These are phyloP conservation scores for Talaromyces adpressus DNA, from an alignment of 495 filamentous ascomycete genomes.

Conservation along the genomic window DNA sequence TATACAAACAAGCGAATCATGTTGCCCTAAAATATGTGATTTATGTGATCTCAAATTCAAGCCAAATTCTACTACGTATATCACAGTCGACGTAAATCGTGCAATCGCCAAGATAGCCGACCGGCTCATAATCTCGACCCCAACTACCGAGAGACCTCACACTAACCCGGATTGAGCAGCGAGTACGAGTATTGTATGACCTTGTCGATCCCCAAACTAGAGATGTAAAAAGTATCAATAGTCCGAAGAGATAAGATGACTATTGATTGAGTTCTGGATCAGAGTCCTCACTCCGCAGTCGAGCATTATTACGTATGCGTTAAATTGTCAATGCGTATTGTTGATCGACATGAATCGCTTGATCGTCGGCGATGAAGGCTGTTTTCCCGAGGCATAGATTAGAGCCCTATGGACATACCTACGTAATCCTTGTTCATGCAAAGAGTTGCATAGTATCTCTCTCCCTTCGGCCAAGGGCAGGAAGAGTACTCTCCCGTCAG, in stretches of 20 bases:
- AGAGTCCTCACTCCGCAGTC: background rate
- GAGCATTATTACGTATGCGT: background rate
- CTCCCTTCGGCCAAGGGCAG: too few species aligned
- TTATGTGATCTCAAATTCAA: background rate
- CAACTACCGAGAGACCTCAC: background rate
- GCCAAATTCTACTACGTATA: background rate
- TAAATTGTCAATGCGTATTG: background rate
- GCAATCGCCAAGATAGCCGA: background rate
- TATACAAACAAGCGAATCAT: background rate
- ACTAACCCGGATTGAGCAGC: background rate
- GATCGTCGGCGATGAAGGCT: background rate
- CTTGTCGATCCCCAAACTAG: background rate
- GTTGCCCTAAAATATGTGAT: background rate
- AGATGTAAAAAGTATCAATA: background rate
- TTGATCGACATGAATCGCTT: background rate
- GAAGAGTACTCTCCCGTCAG: too few species aligned
- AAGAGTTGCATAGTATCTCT: too few species aligned
- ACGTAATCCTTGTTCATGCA: background rate
- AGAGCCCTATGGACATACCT: background rate
- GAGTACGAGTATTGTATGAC: background rate
- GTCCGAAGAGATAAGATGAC: background rate
- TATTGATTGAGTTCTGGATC: background rate
- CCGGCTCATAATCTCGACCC: background rate
- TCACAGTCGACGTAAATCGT: too few species aligned
- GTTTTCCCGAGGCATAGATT: background rate